phyloP scores from a whole-genome alignment of 2,329 filamentous ascomycete species.

The Trichocomaceae sp. region DNA sequence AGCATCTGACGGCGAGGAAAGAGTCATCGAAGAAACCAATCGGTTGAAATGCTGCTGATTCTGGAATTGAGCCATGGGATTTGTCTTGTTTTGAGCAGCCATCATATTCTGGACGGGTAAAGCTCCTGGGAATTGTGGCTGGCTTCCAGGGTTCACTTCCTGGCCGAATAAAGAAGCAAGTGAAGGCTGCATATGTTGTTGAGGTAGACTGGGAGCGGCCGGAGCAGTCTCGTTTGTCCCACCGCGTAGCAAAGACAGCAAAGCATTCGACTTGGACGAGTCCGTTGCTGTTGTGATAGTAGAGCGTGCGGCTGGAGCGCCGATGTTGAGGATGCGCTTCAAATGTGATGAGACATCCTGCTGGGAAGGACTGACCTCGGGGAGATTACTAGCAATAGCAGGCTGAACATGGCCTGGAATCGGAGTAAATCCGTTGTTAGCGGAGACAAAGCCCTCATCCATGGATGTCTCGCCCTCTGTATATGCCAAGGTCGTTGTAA shows the following conservation, averaged over 20 bases:
- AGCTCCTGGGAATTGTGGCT: background rate
- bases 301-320: constrained; percentile 12
- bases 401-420: constrained; percentile 18
- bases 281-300: constrained; percentile 24
- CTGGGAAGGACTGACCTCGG: constrained; percentile 32
- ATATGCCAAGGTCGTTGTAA: constrained; percentile 37
- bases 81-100: background rate
- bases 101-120: background rate
- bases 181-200: constrained; percentile 45
- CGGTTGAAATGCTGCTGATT: constrained; percentile 4
- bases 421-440: constrained; percentile 18
- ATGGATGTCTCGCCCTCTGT: constrained; percentile 51
- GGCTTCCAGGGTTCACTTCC: background rate
- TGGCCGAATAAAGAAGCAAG: constrained; percentile 3
- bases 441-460: constrained; percentile 45
- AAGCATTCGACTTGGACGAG: constrained; percentile 43
- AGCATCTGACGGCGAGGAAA: background rate
- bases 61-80: background rate
- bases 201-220: constrained; percentile 40
- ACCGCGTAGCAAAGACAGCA: constrained; percentile 52
- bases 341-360: constrained; percentile 47
- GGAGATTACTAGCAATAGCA: constrained; percentile 32
- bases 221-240: constrained; percentile 22
- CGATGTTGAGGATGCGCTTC: constrained; percentile 44
- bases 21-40: constrained; percentile 2